Evolutionary conservation across 371 early-diverging fungal genomes (phyloP).

Genomic region (Phascolomyces articulosus): DNA sequence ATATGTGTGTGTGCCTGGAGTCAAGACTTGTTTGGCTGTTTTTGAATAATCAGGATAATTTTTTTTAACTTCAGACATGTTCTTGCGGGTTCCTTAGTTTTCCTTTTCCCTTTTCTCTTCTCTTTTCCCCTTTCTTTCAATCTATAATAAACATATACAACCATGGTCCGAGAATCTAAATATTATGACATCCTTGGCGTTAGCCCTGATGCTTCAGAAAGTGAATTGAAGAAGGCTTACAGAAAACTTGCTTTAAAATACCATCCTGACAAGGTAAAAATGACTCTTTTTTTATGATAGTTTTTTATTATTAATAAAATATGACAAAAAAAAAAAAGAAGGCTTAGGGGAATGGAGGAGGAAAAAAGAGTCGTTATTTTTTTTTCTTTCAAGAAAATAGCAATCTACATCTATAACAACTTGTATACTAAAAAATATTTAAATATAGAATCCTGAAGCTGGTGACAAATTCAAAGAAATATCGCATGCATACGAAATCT

Average conservation of each 20-base stretch:
- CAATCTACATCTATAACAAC: background rate
- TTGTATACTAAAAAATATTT: too few species aligned
- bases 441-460: constrained; percentile 79
- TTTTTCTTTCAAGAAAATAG: too few species aligned
- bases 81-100: constrained; percentile 5
- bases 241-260: constrained; percentile 90
- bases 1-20: background rate
- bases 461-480: constrained; percentile 93
- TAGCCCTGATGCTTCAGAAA: constrained; percentile 76
- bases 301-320: background rate
- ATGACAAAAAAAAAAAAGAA: background rate
- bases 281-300: constrained; percentile 9
- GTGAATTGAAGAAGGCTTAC: constrained; percentile 91
- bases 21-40: background rate
- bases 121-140: background rate
- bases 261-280: constrained; percentile 91
- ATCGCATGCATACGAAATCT: constrained; percentile 92
- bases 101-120: background rate
- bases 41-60: too few species aligned
- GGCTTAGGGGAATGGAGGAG: background rate
- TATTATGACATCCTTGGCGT: constrained; percentile 94
- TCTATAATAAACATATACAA: background rate
- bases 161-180: constrained; percentile 83
- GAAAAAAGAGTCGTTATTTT: background rate
- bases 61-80: background rate